phyloP scores from a whole-genome alignment of 768 basidiomycete genomes.

The Psilocybe cubensis region DNA sequence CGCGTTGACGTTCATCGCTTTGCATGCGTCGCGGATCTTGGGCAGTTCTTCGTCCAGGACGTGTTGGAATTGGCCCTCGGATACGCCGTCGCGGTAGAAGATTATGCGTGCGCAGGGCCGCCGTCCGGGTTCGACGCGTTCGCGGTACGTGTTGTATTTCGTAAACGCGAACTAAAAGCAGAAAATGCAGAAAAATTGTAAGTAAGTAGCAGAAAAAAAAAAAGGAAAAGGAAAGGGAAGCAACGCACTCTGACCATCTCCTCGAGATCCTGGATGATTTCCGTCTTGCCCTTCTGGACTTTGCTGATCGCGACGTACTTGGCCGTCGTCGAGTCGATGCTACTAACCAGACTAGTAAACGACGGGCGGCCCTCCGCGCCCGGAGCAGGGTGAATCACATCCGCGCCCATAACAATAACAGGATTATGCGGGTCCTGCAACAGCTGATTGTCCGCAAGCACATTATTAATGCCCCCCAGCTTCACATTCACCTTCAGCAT shows the following conservation, averaged over 20 bases:
- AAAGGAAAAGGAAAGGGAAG: not conserved
- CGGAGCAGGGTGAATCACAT: conserved; percentile 84
- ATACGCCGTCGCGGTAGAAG: conserved; percentile 70
- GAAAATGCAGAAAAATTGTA: conserved; percentile 34
- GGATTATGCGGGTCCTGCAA: conserved; percentile 70
- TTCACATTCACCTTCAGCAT: conserved; percentile 87
- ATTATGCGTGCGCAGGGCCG: conserved; percentile 68
- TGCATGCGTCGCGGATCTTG: conserved; percentile 53
- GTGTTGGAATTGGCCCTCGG: conserved; percentile 53
- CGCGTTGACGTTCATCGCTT: conserved; percentile 52
- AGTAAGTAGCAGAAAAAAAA: not conserved
- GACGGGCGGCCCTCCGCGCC: conserved; percentile 79
- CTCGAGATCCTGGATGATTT: conserved; percentile 74
- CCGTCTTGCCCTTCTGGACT: conserved; percentile 68
- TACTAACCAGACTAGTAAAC: conserved; percentile 78
- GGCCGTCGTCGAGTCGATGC: conserved; percentile 70
- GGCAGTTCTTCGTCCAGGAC: conserved; percentile 35
- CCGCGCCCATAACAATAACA: conserved; percentile 83
- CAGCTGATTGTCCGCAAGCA: conserved; percentile 59
- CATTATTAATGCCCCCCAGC: conserved; percentile 78
- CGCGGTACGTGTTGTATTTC: conserved; percentile 59
- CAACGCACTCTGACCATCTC: conserved; percentile 60
- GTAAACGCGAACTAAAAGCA: conserved; percentile 54
- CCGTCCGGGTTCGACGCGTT: conserved; percentile 54
- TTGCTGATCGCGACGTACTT: conserved; percentile 66